Percentiles rank a stretch among this genome's conserved stretches.
These are phyloP conservation scores for Trichoderma sp. DNA, from an alignment of 2,329 filamentous ascomycete species.

Conservation along the genomic window DNA sequence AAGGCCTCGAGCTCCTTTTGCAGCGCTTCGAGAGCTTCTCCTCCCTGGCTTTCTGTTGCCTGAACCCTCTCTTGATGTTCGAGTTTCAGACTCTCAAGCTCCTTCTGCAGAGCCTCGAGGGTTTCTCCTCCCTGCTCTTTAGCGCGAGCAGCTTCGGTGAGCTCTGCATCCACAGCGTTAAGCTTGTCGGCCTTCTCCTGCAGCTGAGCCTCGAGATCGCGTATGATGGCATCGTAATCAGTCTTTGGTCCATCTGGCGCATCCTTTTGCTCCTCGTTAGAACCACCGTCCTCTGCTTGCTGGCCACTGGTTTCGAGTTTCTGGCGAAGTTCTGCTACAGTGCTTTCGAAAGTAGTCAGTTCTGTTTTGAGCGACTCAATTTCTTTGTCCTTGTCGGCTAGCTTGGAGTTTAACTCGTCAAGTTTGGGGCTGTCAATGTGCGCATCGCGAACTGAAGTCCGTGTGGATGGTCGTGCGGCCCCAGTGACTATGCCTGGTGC, in stretches of 20 bases:
- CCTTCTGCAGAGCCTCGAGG: constrained; percentile 46
- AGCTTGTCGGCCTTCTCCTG: constrained; percentile 54
- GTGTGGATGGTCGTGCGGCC: constrained; percentile 30
- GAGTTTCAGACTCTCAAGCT: neutral
- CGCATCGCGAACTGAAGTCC: constrained; percentile 44
- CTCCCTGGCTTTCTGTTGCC: neutral
- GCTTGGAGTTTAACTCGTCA: constrained; percentile 61
- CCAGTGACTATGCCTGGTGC: constrained; percentile 44
- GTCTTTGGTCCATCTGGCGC: constrained; percentile 51
- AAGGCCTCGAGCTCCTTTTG: neutral
- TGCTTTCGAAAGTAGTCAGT: constrained; percentile 56
- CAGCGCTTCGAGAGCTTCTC: neutral
- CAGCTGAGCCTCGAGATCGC: constrained; percentile 49
- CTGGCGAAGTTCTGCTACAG: constrained; percentile 55
- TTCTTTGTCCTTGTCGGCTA: constrained; percentile 59
- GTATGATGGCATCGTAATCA: constrained; percentile 51
- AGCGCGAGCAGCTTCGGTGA: constrained; percentile 50
- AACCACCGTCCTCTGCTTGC: constrained; percentile 42
- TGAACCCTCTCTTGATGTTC: neutral
- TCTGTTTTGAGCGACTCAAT: constrained; percentile 59
- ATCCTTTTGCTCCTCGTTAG: constrained; percentile 42
- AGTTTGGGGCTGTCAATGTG: constrained; percentile 53
- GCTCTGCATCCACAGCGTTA: constrained; percentile 51
- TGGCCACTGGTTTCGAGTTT: constrained; percentile 46
- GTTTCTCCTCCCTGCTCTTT: constrained; percentile 53